Evolutionary conservation across 2,329 filamentous ascomycete species (phyloP).

Genomic region (Zymoseptoria passerinii): DNA sequence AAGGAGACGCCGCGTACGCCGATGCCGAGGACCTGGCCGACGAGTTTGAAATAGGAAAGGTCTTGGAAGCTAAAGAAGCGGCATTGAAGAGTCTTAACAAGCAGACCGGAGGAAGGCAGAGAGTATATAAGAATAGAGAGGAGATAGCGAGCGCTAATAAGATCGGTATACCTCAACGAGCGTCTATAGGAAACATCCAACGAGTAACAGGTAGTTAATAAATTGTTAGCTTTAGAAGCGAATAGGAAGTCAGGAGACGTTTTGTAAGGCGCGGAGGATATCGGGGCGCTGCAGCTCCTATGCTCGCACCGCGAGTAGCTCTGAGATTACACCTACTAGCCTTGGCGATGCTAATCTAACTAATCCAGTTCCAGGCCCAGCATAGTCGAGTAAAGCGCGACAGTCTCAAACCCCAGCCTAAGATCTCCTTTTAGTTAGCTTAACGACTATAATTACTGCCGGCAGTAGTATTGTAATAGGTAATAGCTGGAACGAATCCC

Average conservation of each 20-base stretch:
- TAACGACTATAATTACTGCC: too few relatives aligned
- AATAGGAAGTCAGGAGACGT: too few relatives aligned
- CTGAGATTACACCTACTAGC: too few relatives aligned
- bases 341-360: too few relatives aligned
- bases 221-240: too few relatives aligned
- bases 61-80: conserved; percentile 69
- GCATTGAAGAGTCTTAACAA: conserved; percentile 67
- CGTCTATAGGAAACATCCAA: too few relatives aligned
- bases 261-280: too few relatives aligned
- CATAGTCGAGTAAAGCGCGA: neutral
- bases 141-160: conserved; percentile 79
- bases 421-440: too few relatives aligned
- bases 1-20: conserved; percentile 68
- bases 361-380: neutral
- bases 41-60: conserved; percentile 74
- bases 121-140: conserved; percentile 67
- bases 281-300: too few relatives aligned
- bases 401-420: neutral
- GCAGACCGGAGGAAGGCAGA: conserved; percentile 66
- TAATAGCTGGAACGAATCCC: neutral
- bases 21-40: conserved; percentile 79
- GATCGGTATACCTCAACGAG: conserved; percentile 42
- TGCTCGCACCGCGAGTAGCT: too few relatives aligned
- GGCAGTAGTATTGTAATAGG: neutral
- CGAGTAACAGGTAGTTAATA: too few relatives aligned